Conservation (phyloP, 495 filamentous ascomycete species). For the Penicillium parvum region DNA sequence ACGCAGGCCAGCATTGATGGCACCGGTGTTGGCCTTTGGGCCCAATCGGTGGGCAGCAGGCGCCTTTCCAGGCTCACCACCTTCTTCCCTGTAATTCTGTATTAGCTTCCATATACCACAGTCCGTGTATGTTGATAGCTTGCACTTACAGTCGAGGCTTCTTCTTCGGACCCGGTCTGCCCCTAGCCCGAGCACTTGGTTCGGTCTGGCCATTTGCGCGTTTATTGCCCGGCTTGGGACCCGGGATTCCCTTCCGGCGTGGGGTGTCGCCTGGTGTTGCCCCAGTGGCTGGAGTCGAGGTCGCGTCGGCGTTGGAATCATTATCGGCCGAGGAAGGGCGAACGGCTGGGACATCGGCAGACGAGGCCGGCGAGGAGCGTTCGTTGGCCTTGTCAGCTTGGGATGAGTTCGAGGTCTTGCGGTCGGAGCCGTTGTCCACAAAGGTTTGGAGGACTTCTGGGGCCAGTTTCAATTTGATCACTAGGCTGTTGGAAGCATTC, state of each 20-base stretch:
- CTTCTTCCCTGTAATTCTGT: constrained; percentile 63
- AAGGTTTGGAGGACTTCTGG: constrained; percentile 46
- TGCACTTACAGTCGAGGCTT: constrained; percentile 73
- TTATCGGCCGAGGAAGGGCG: constrained; percentile 52
- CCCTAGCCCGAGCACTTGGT: constrained; percentile 58
- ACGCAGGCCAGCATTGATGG: constrained; percentile 93
- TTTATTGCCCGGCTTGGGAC: constrained; percentile 55
- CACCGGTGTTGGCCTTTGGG: constrained; percentile 95
- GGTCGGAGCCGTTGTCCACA: constrained; percentile 21
- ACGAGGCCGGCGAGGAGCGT: constrained; percentile 44
- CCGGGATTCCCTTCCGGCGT: constrained; percentile 52
- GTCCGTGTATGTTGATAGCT: no score
- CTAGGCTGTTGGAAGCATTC: constrained; percentile 31
- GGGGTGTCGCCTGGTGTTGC: constrained; percentile 52
- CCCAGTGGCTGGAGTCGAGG: constrained; percentile 47
- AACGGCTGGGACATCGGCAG: constrained; percentile 43
- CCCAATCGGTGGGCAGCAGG: constrained; percentile 71
- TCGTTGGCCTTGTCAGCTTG: constrained; percentile 42
- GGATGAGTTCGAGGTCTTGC: constrained; percentile 22
- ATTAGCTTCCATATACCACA: no score
- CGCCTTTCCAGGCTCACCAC: constrained; percentile 48
- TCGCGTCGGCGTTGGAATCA: constrained; percentile 52
- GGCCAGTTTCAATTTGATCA: constrained; percentile 53
- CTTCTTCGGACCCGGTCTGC: constrained; percentile 94
- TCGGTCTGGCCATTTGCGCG: constrained; percentile 57